Evolutionary conservation across 2,329 filamentous ascomycete genomes (phyloP), one percentile per base, ranked within the genome.

Genomic region (Fulvia fulva): DNA sequence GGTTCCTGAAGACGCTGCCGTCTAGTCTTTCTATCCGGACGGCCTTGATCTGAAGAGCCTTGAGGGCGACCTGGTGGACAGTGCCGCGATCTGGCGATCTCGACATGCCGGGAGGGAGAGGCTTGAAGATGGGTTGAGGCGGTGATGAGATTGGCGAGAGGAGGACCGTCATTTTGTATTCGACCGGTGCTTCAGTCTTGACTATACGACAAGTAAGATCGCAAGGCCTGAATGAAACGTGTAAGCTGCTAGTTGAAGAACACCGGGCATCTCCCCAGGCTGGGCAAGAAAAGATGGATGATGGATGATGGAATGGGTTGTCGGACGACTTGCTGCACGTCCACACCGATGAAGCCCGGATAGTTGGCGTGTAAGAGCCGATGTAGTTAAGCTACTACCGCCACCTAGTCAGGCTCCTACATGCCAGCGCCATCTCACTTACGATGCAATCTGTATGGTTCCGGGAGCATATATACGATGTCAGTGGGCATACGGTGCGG

Each of bases 1-100:
- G 78, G 8, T 75, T 72, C 59, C 75, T 75, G 53, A 77, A 74
- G 4, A 77, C 66, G 7, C 69, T 60, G 5, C 66, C 63, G 45
- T 64, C 57, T 14, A 69, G 53, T 53, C 62, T 57, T 45, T 71
- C 66, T 26, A 70, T 63, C 5, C 53, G 57, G 11, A 72, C 64
- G 5, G 61, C 59, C 53, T 62, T 67, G 16, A 63, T 67, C 32
- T 67, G 67, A 7, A 71, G 58, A 37, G 67, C 67, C 30, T 59
- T 60, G 25, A 52, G 54, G 19, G 67, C 70, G 16, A 63, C 58
- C 46, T 64, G 63, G 45, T 67, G 65, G 25, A 71, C 54, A 7
- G 65, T 61, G 16, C 57, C 58, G 28, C 62, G 59, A 51, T 70
- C 65, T 12, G 65, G 66, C 21, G 68, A 62, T 52, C 50, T 34